phyloP scores from a whole-genome alignment of 2,329 filamentous ascomycete genomes.

The Pseudogymnoascus sp. region DNA sequence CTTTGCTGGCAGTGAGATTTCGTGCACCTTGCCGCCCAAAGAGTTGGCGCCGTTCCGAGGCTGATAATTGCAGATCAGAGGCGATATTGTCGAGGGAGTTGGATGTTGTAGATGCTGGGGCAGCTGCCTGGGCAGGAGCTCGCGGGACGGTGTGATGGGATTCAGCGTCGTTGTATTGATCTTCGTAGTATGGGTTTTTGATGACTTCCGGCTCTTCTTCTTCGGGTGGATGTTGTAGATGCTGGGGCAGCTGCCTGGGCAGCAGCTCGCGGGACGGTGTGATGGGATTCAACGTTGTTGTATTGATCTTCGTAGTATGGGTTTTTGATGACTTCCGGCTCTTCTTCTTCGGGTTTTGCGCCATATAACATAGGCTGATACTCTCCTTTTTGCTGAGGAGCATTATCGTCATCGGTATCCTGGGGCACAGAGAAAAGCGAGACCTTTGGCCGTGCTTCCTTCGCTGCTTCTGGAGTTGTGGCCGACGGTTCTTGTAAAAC shows the following conservation, averaged over 20 bases:
- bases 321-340: conserved; percentile 14
- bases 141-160: conserved; percentile 19
- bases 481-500: not conserved
- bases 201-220: conserved; percentile 12
- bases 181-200: conserved; percentile 23
- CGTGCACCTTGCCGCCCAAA: conserved; percentile 57
- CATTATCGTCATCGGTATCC: conserved; percentile 24
- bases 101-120: conserved; percentile 14
- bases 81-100: conserved; percentile 65
- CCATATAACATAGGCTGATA: conserved; percentile 48
- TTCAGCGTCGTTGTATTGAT: conserved; percentile 21
- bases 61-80: conserved; percentile 68
- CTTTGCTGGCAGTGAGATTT: conserved; percentile 44
- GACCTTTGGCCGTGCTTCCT: conserved; percentile 47
- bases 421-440: conserved; percentile 61
- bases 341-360: conserved; percentile 11
- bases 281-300: conserved; percentile 20
- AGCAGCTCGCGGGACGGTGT: conserved; percentile 18
- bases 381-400: conserved; percentile 17
- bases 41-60: conserved; percentile 69
- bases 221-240: conserved; percentile 13
- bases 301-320: conserved; percentile 25
- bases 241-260: conserved; percentile 21
- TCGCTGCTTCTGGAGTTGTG: conserved; percentile 15
- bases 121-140: conserved; percentile 19